phyloP scores from a whole-genome alignment of 140 eudicot species.

The Cichorium intybus region DNA sequence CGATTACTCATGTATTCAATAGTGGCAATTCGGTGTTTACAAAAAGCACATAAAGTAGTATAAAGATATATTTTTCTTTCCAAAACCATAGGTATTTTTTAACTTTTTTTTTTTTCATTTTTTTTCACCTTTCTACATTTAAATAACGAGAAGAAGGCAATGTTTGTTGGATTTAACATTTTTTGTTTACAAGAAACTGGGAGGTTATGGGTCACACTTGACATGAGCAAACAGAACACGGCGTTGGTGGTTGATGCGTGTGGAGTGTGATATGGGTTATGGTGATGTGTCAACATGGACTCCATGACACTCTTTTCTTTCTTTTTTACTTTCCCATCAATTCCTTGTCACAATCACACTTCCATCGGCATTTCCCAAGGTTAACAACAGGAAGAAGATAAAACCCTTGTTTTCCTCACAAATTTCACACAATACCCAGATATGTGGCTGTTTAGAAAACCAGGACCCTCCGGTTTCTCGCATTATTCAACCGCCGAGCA shows the following conservation, averaged over 20 bases:
- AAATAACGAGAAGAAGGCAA: no score
- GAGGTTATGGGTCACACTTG: not conserved
- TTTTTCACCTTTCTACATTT: no score
- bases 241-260: conserved; percentile 13
- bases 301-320: not conserved
- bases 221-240: conserved; percentile 12
- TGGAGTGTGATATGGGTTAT: not conserved
- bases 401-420: not conserved
- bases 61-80: no score
- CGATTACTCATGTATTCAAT: no score
- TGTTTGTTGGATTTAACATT: no score
- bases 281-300: not conserved
- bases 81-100: no score
- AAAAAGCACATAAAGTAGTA: no score
- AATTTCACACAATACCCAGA: not conserved
- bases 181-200: no score
- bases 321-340: not conserved
- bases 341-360: conserved; percentile 3
- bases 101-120: no score
- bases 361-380: not conserved
- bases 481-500: conserved; percentile 65
- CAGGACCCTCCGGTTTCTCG: conserved; percentile 72
- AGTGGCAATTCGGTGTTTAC: no score
- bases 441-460: conserved; percentile 53
- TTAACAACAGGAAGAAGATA: not conserved